Percentiles rank a stretch among this genome's conserved stretches.
Evolutionary conservation across 106 monocot genomes (phyloP).

Genomic region (Ottelia alismoides): DNA sequence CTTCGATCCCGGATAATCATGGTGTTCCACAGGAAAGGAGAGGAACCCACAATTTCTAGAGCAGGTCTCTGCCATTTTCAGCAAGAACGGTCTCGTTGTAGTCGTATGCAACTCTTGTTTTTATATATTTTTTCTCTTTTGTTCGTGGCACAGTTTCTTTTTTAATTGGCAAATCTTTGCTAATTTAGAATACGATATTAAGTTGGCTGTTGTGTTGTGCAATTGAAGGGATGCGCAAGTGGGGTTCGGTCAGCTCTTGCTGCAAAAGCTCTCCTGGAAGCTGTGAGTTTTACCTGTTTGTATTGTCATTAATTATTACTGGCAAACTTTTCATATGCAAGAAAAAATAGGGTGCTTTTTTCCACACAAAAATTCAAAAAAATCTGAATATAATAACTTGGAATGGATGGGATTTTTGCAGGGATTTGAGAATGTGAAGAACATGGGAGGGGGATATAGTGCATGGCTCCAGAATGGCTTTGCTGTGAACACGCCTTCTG

Average conservation of each 20-base stretch:
- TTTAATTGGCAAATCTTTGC: background rate
- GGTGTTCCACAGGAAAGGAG: constrained; percentile 58
- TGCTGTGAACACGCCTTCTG: constrained; percentile 23
- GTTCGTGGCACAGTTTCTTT: background rate
- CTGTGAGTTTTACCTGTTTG: constrained; percentile 13
- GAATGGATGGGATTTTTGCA: no score
- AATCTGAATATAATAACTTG: background rate
- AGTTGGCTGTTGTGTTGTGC: no score
- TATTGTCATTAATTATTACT: no score
- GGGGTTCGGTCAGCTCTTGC: constrained; percentile 42
- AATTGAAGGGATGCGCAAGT: constrained; percentile 31
- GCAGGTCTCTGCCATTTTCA: constrained; percentile 27
- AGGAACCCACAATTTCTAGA: constrained; percentile 55
- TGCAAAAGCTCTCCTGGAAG: constrained; percentile 36
- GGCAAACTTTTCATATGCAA: background rate
- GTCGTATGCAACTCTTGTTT: constrained; percentile 23
- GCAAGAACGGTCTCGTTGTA: constrained; percentile 43
- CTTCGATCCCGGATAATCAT: no score
- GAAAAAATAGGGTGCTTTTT: background rate
- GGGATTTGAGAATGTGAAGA: constrained; percentile 58
- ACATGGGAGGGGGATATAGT: constrained; percentile 47
- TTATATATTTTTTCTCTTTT: background rate
- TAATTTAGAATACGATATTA: no score
- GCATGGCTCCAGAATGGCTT: constrained; percentile 47
- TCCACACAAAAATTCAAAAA: background rate